phyloP scores from a whole-genome alignment of 441 rosid genomes.

The Aquilaria agallochum region DNA sequence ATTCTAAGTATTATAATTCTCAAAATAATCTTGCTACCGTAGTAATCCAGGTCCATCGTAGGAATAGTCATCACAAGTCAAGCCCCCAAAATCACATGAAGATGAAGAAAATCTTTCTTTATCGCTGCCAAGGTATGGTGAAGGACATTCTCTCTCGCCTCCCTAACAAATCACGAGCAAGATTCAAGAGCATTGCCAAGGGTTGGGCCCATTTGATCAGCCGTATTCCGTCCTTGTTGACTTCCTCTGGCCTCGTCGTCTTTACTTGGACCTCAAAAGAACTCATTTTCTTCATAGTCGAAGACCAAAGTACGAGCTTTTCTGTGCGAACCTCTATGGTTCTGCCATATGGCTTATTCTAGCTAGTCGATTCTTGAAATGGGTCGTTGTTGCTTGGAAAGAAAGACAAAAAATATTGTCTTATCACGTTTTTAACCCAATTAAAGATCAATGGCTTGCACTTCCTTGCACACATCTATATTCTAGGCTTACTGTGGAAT shows the following conservation, averaged over 20 bases:
- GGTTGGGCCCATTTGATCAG: neutral
- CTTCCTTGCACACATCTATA: neutral
- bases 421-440: slow-evolving; percentile 5
- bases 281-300: neutral
- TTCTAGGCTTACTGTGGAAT: neutral
- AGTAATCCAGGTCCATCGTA: no score
- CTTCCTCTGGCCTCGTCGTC: slow-evolving; percentile 3
- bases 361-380: slow-evolving; percentile 8
- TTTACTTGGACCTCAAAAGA: neutral
- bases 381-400: slow-evolving; percentile 5
- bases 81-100: neutral
- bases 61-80: neutral
- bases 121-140: neutral
- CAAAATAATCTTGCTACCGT: no score
- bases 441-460: neutral
- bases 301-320: slow-evolving; percentile 2
- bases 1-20: no score
- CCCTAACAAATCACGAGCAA: slow-evolving; percentile 1
- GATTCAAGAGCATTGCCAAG: slow-evolving; percentile 5
- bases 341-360: neutral
- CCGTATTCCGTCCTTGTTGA: neutral
- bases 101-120: neutral
- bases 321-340: neutral
- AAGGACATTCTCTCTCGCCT: neutral
- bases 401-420: neutral